Conservation (phyloP, 805 yeast species). For the Candida boleticola region DNA sequence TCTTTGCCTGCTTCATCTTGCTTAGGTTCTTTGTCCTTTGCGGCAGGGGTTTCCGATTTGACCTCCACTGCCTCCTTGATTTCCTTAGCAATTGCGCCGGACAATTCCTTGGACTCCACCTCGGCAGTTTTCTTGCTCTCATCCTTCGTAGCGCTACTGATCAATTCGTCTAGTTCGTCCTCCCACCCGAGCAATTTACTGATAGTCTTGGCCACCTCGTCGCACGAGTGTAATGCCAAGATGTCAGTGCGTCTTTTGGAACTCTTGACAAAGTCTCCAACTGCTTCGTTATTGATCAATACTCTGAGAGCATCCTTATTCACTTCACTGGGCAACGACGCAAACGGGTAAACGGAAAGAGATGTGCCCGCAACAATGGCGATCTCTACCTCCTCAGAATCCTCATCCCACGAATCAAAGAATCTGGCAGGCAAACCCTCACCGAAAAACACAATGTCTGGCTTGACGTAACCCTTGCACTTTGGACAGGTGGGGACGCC, state of each 20-base stretch:
- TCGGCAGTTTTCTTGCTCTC: not conserved
- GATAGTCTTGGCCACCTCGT: conserved; percentile 55
- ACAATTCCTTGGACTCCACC: not conserved
- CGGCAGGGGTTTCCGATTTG: conserved; percentile 10
- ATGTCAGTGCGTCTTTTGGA: conserved; percentile 58
- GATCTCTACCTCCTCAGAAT: conserved; percentile 52
- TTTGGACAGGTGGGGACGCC: conserved; percentile 54
- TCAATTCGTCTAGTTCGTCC: conserved; percentile 46
- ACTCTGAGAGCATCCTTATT: conserved; percentile 47
- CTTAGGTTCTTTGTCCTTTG: conserved; percentile 14
- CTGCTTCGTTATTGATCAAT: conserved; percentile 70
- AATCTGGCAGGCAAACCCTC: conserved; percentile 75
- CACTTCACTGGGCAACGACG: conserved; percentile 71
- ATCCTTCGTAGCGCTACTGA: conserved; percentile 9
- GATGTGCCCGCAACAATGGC: conserved; percentile 93
- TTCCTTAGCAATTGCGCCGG: not conserved
- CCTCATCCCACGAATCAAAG: conserved; percentile 66
- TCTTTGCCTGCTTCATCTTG: conserved; percentile 8
- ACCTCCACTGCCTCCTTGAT: conserved; percentile 3
- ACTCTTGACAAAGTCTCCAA: conserved; percentile 62
- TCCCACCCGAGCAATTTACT: conserved; percentile 65
- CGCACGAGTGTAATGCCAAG: conserved; percentile 61
- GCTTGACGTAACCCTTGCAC: conserved; percentile 82
- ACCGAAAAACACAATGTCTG: conserved; percentile 93
- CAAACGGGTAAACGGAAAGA: conserved; percentile 87